These are phyloP conservation scores for Zychaea mexicana DNA, from an alignment of 371 early-diverging fungal genomes.

Conservation along the genomic window DNA sequence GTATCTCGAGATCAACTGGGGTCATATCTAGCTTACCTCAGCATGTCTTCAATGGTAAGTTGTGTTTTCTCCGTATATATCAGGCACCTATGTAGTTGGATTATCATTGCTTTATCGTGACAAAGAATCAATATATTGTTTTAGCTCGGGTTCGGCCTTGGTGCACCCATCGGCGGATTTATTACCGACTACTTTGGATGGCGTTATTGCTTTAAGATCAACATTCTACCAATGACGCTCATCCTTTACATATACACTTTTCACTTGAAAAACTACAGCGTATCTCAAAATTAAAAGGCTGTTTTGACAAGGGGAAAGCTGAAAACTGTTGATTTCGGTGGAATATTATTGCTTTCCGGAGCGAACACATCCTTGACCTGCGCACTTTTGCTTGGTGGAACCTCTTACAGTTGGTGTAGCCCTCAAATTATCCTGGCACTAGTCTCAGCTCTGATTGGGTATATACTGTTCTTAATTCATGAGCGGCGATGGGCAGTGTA, in stretches of 20 bases:
- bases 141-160: constrained; percentile 29
- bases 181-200: too few relatives aligned
- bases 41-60: constrained; percentile 37
- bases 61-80: background rate
- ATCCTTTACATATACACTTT: constrained; percentile 9
- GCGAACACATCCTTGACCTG: constrained; percentile 55
- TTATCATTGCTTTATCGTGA: too few relatives aligned
- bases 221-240: constrained; percentile 44
- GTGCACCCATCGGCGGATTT: constrained; percentile 51
- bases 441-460: constrained; percentile 9
- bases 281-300: constrained; percentile 7
- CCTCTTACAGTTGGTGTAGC: constrained; percentile 58
- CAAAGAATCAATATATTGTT: too few relatives aligned
- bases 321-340: constrained; percentile 60
- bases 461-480: background rate
- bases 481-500: background rate
- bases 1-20: too few relatives aligned
- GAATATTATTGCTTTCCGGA: constrained; percentile 48
- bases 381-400: constrained; percentile 62
- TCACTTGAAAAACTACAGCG: constrained; percentile 25
- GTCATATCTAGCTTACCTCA: constrained; percentile 42
- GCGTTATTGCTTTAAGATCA: too few relatives aligned
- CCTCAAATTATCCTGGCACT: constrained; percentile 55
- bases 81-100: background rate
- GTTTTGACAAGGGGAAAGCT: constrained; percentile 25